These are phyloP conservation scores for Clarkia xantiana DNA, from an alignment of 345 rosid species.

Conservation along the genomic window DNA sequence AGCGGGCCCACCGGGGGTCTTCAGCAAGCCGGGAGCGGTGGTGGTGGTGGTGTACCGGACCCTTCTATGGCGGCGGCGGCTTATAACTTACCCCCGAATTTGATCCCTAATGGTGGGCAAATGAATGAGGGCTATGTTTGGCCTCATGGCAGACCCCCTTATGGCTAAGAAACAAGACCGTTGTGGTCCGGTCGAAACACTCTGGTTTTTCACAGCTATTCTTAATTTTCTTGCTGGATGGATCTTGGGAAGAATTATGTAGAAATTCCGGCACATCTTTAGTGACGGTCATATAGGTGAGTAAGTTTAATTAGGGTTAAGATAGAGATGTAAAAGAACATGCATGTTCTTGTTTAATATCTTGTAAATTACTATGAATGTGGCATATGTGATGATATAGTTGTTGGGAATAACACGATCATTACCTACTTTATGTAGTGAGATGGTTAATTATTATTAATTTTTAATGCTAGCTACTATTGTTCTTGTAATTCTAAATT, in stretches of 20 bases:
- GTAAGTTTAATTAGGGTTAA: slow-evolving; percentile 4
- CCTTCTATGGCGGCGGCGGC: slow-evolving; percentile 7
- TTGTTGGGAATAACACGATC: no score
- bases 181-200: not conserved
- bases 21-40: not conserved
- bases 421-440: no score
- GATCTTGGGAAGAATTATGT: no score
- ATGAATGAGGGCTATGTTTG: slow-evolving; percentile 14
- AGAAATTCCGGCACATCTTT: no score
- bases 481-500: no score
- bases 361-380: slow-evolving; percentile 2
- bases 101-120: slow-evolving; percentile 49
- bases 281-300: no score
- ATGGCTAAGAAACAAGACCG: not conserved
- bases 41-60: slow-evolving; percentile 26
- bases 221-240: no score
- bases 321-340: not conserved
- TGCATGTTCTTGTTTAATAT: not conserved
- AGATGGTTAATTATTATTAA: no score
- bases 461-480: no score
- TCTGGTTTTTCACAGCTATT: not conserved
- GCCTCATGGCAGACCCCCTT: slow-evolving; percentile 13
- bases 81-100: slow-evolving; percentile 52
- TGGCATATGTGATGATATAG: no score
- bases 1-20: slow-evolving; percentile 14